A percentile compares a stretch with the other conserved stretches of the same genome.
Conservation (phyloP, 495 filamentous ascomycete species). For the Trichoderma orchidacearum region DNA sequence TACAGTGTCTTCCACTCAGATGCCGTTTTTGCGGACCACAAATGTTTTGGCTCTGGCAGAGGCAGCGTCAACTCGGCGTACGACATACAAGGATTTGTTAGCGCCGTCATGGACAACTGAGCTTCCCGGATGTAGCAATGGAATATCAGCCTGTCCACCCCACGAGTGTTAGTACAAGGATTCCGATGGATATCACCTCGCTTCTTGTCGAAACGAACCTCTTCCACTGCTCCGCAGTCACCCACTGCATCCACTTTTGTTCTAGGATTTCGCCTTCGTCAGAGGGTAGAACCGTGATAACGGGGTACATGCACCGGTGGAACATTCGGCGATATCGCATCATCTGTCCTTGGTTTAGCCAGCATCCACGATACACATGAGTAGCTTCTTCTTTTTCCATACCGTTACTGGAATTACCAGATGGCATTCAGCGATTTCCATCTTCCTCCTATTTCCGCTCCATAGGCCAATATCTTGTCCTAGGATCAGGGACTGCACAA, state of each 20-base stretch:
- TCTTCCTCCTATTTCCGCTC: slow-evolving; percentile 54
- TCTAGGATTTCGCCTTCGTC: slow-evolving; percentile 36
- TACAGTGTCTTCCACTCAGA: slow-evolving; percentile 42
- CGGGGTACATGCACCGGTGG: slow-evolving; percentile 31
- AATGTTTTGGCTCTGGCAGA: slow-evolving; percentile 34
- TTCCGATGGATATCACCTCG: background rate
- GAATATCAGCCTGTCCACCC: slow-evolving; percentile 33
- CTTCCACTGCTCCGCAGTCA: slow-evolving; percentile 41
- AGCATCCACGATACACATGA: slow-evolving; percentile 10
- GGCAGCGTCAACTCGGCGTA: slow-evolving; percentile 51
- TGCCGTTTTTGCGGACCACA: slow-evolving; percentile 45
- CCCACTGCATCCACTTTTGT: slow-evolving; percentile 46
- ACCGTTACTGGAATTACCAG: slow-evolving; percentile 36
- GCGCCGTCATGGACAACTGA: slow-evolving; percentile 42
- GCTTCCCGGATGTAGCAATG: slow-evolving; percentile 44
- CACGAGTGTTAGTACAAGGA: background rate
- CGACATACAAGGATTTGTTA: slow-evolving; percentile 43
- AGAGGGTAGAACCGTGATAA: slow-evolving; percentile 23
- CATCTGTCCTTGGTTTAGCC: slow-evolving; percentile 16
- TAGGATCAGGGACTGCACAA: slow-evolving; percentile 41
- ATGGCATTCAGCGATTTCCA: slow-evolving; percentile 54
- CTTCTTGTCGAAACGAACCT: slow-evolving; percentile 14
- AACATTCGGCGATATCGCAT: slow-evolving; percentile 29
- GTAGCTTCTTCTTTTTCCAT: background rate
- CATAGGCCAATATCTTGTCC: slow-evolving; percentile 47